Evolutionary conservation across 768 basidiomycete genomes (phyloP).

Genomic region (Pleurotus ostreatus): DNA sequence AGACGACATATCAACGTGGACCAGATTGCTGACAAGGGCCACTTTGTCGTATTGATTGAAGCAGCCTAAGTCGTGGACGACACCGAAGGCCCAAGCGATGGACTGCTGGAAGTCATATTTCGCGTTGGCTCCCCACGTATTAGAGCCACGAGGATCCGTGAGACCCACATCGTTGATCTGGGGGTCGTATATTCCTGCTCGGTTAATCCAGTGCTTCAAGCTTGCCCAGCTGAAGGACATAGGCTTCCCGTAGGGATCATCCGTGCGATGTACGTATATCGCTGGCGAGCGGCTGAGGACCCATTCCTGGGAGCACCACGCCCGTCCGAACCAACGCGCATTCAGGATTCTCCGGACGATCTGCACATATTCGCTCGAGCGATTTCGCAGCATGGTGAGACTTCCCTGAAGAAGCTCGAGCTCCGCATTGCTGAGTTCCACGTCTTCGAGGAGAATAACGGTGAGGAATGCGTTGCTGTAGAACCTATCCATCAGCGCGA

Average conservation of each 20-base stretch:
- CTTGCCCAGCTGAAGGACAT: conserved; percentile 2
- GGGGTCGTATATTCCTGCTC: conserved; percentile 1
- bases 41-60: conserved; percentile 8
- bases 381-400: neutral
- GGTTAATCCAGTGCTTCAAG: conserved; percentile 2
- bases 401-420: neutral
- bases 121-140: neutral
- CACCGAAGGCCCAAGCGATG: conserved; percentile 3
- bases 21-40: conserved; percentile 1
- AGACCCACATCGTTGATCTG: neutral
- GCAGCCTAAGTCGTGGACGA: conserved; percentile 4
- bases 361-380: neutral
- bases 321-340: conserved; percentile 3
- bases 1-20: neutral
- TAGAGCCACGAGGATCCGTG: conserved; percentile 1
- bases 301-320: conserved; percentile 8
- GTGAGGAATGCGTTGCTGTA: neutral
- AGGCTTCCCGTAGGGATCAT: neutral
- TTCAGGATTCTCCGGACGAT: neutral
- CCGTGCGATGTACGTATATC: neutral
- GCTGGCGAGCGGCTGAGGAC: conserved; percentile 5
- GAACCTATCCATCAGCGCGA: conserved; percentile 5
- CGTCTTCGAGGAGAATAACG: conserved; percentile 2
- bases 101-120: neutral
- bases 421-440: neutral